Evolutionary conservation across 345 rosid species (phyloP).

Genomic region (Lepidium aucheri): DNA sequence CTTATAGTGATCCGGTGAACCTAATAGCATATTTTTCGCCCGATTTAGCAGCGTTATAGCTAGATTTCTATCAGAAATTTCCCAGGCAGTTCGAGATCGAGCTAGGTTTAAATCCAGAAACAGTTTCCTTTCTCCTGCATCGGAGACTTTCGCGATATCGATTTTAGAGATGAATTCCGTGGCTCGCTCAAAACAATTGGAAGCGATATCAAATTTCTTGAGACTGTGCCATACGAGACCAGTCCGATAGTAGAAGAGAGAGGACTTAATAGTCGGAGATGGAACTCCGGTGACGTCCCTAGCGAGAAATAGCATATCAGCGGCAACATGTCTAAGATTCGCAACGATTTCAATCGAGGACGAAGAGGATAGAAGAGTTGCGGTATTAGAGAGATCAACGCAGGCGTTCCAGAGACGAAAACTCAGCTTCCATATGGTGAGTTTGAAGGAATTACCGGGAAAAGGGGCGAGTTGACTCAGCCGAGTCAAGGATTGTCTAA

Average conservation of each 20-base stretch:
- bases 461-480: conserved; percentile 54
- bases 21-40: conserved; percentile 57
- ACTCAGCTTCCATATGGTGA: conserved; percentile 79
- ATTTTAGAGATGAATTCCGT: conserved; percentile 63
- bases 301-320: conserved; percentile 78
- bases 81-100: conserved; percentile 88
- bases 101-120: conserved; percentile 72
- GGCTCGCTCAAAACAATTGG: conserved; percentile 79
- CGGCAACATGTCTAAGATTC: conserved; percentile 62
- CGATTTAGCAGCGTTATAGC: conserved; percentile 74
- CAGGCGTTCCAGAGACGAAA: conserved; percentile 96
- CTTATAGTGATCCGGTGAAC: conserved; percentile 57
- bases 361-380: conserved; percentile 35
- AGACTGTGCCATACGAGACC: conserved; percentile 64
- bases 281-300: conserved; percentile 59
- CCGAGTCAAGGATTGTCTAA: conserved; percentile 45
- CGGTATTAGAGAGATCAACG: conserved; percentile 71
- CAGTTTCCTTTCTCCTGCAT: conserved; percentile 58
- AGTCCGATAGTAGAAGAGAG: conserved; percentile 74
- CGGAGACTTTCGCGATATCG: conserved; percentile 40
- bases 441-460: conserved; percentile 52
- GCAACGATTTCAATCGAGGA: conserved; percentile 34
- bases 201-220: conserved; percentile 61
- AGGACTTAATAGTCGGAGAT: conserved; percentile 59
- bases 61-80: conserved; percentile 52